Evolutionary conservation across 768 basidiomycete species (phyloP).

Genomic region (Termitomyces sp.): DNA sequence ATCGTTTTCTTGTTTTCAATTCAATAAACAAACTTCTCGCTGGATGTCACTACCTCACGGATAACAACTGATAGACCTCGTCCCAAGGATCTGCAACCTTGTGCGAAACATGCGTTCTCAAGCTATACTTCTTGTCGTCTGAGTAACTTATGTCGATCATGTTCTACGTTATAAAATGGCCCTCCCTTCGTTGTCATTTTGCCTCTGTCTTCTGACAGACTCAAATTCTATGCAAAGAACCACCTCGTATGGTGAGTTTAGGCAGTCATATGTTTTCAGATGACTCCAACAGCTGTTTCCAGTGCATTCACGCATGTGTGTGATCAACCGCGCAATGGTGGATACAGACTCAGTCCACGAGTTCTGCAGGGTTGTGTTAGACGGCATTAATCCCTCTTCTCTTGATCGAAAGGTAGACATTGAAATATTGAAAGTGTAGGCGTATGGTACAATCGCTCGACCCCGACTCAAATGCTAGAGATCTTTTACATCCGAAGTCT

Average conservation of each 20-base stretch:
- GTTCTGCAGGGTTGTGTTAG: background rate
- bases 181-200: background rate
- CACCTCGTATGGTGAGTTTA: too few relatives aligned
- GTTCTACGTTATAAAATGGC: background rate
- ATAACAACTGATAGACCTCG: background rate
- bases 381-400: background rate
- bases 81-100: background rate
- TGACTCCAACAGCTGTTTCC: too few relatives aligned
- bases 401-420: background rate
- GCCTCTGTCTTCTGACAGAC: background rate
- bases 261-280: too few relatives aligned
- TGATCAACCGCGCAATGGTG: background rate
- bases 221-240: background rate
- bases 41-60: too few relatives aligned
- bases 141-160: background rate
- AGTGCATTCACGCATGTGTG: too few relatives aligned
- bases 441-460: background rate
- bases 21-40: too few relatives aligned
- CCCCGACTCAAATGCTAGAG: background rate
- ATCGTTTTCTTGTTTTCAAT: too few relatives aligned
- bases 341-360: background rate
- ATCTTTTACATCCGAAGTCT: background rate
- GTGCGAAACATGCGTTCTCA: background rate
- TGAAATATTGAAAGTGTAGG: background rate
- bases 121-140: background rate